Conservation (phyloP, 305 asterid species). For the Rubia tinctorum region DNA sequence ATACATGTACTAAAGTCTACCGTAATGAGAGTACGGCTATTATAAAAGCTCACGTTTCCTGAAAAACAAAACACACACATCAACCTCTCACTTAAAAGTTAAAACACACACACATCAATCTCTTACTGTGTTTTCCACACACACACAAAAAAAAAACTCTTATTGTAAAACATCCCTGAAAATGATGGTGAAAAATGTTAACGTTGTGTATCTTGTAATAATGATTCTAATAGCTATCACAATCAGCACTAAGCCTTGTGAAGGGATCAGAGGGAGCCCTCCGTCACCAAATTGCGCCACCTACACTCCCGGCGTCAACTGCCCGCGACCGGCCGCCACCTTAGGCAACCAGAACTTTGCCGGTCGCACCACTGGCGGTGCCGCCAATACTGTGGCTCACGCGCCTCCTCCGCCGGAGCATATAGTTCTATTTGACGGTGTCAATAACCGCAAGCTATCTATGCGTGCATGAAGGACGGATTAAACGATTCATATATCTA, state of each 20-base stretch:
- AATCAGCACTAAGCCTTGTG: neutral
- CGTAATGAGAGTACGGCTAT: no score
- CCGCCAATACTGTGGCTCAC: neutral
- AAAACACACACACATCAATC: neutral
- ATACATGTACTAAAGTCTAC: no score
- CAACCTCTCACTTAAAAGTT: no score
- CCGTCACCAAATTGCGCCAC: conserved; percentile 15
- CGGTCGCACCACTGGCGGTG: neutral
- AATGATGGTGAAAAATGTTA: neutral
- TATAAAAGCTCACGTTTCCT: neutral
- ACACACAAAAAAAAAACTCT: no score
- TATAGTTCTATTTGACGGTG: conserved; percentile 14
- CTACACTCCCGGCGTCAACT: neutral
- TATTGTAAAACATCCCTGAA: neutral
- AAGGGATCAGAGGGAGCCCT: neutral
- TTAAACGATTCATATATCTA: no score
- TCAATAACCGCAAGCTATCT: conserved; percentile 1
- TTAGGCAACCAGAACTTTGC: conserved; percentile 17
- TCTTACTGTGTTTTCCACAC: no score
- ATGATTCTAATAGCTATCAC: neutral
- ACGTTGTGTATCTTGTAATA: neutral
- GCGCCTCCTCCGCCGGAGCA: conserved; percentile 6
- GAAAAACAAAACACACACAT: neutral
- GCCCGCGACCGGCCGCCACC: conserved; percentile 3
- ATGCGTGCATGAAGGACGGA: no score